Percentiles rank a stretch among this genome's conserved stretches.
Evolutionary conservation across 768 basidiomycete species (phyloP).

Genomic region (Mycena vitilis): DNA sequence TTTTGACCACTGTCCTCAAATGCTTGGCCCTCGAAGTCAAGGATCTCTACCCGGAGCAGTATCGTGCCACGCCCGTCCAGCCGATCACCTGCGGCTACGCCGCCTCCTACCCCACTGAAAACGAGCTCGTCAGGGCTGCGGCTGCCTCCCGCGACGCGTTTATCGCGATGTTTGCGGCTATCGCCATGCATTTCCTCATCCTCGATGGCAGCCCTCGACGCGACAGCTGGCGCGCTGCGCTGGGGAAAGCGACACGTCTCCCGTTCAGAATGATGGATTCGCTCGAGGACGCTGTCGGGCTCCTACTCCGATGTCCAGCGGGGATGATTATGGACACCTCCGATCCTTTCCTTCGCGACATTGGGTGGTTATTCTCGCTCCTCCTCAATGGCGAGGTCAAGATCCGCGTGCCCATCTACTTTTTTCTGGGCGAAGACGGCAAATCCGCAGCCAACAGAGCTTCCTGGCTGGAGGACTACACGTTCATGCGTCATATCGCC

Average conservation of each 20-base stretch:
- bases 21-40: not conserved
- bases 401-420: conserved; percentile 10
- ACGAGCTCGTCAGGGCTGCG: not conserved
- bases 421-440: conserved; percentile 11
- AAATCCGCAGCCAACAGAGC: not conserved
- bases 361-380: conserved; percentile 7
- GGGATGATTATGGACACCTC: conserved; percentile 14
- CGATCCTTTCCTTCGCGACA: not conserved
- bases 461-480: conserved; percentile 5
- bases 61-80: not conserved
- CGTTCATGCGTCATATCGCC: conserved; percentile 6
- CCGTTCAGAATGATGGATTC: conserved; percentile 11
- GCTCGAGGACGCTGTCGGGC: conserved; percentile 6
- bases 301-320: conserved; percentile 1
- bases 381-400: conserved; percentile 6
- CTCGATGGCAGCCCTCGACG: not conserved
- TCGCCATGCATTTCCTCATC: conserved; percentile 1
- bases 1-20: not conserved
- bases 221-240: not conserved
- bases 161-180: conserved; percentile 7
- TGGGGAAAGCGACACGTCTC: not conserved
- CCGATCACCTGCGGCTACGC: conserved; percentile 2
- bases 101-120: not conserved
- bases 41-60: not conserved
- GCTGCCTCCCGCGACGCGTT: conserved; percentile 9